phyloP scores from a whole-genome alignment of 768 basidiomycete genomes.

The Hericium erinaceus region DNA sequence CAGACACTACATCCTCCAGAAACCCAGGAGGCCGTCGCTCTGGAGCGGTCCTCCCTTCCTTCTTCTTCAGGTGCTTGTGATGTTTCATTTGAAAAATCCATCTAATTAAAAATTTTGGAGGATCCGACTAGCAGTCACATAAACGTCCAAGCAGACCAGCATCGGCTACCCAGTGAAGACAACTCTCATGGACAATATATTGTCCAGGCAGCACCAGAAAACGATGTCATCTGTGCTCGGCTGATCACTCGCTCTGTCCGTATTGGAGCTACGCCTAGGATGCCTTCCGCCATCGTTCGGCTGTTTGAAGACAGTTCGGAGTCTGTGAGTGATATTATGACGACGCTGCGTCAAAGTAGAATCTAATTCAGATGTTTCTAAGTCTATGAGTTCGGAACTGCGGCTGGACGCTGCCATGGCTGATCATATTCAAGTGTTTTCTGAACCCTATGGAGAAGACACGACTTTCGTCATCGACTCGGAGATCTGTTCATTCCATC shows the following conservation, averaged over 20 bases:
- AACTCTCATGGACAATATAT: too few relatives aligned
- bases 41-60: slow-evolving; percentile 43
- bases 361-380: not conserved
- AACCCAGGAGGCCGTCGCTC: slow-evolving; percentile 24
- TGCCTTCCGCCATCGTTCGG: slow-evolving; percentile 4
- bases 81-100: not conserved
- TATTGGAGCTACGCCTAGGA: slow-evolving; percentile 10
- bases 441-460: not conserved
- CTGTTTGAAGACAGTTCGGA: slow-evolving; percentile 7
- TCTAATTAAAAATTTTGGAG: too few relatives aligned
- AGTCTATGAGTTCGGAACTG: not conserved
- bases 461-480: too few relatives aligned
- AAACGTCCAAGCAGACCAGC: too few relatives aligned
- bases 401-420: not conserved
- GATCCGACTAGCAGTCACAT: too few relatives aligned
- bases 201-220: not conserved
- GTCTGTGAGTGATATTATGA: slow-evolving; percentile 1
- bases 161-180: too few relatives aligned
- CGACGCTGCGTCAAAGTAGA: not conserved
- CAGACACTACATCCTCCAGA: slow-evolving; percentile 35
- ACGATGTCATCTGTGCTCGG: slow-evolving; percentile 3
- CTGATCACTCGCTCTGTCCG: not conserved
- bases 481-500: too few relatives aligned
- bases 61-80: slow-evolving; percentile 19
- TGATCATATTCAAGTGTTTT: not conserved